These are phyloP conservation scores for Dendrobium catenatum DNA, from an alignment of 106 monocot species.

Conservation along the genomic window DNA sequence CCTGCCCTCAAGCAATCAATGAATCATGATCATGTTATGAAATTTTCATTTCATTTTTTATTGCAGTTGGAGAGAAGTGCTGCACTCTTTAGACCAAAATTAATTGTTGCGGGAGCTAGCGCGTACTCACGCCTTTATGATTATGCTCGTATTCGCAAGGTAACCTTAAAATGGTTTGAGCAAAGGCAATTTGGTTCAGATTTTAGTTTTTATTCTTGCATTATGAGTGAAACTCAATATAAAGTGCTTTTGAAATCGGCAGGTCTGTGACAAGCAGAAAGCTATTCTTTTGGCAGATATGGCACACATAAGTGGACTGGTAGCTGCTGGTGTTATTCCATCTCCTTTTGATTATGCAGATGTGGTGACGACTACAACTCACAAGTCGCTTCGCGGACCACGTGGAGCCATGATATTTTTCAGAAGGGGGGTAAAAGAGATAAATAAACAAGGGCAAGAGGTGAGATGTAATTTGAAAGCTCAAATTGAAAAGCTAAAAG, in stretches of 20 bases:
- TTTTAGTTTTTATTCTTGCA: neutral
- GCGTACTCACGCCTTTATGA: conserved; percentile 98
- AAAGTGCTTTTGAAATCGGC: conserved; percentile 1
- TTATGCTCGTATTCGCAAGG: conserved; percentile 87
- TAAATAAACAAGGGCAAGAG: conserved; percentile 89
- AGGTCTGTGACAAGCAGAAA: conserved; percentile 98
- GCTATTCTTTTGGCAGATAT: conserved; percentile 95
- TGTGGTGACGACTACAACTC: conserved; percentile 94
- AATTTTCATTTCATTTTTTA: neutral
- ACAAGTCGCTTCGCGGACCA: conserved; percentile 98
- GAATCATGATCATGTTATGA: neutral
- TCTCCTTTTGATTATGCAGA: conserved; percentile 98
- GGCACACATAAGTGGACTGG: conserved; percentile 99
- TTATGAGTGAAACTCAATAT: neutral
- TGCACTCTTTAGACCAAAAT: conserved; percentile 80
- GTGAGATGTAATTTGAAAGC: conserved; percentile 16
- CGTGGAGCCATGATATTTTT: conserved; percentile 99
- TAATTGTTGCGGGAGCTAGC: conserved; percentile 98
- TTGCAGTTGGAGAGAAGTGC: conserved; percentile 94
- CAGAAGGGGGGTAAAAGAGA: conserved; percentile 89
- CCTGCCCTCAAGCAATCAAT: neutral
- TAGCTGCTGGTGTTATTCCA: conserved; percentile 93
- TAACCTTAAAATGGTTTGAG: conserved; percentile 10
- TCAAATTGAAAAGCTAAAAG: neutral
- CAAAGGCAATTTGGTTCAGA: neutral